phyloP scores from a whole-genome alignment of 2,329 filamentous ascomycete genomes.

The Orbilia blumenaviensis region DNA sequence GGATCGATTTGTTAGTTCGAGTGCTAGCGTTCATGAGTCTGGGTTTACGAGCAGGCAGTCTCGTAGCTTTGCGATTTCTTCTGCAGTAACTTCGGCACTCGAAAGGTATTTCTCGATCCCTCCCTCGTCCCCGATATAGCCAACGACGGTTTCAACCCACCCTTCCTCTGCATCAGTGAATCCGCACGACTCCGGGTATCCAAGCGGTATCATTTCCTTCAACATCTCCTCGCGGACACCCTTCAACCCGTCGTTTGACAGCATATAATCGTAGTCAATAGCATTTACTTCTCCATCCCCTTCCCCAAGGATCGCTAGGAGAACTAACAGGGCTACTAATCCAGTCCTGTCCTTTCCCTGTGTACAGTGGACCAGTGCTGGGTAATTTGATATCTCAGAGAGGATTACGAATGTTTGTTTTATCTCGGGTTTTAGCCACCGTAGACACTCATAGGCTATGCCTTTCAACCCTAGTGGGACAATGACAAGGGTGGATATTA shows the following conservation, averaged over 20 bases:
- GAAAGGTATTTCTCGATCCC: constrained; percentile 73
- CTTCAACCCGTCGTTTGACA: constrained; percentile 70
- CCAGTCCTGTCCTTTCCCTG: constrained; percentile 89
- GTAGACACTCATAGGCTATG: constrained; percentile 74
- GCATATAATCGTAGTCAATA: constrained; percentile 76
- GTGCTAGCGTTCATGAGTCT: no score
- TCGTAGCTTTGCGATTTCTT: constrained; percentile 18
- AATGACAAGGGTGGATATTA: constrained; percentile 77
- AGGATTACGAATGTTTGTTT: constrained; percentile 65
- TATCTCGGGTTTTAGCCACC: constrained; percentile 72
- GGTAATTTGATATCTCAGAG: constrained; percentile 66
- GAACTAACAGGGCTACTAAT: constrained; percentile 72
- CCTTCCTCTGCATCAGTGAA: constrained; percentile 74
- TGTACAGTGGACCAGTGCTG: constrained; percentile 81
- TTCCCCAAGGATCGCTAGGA: constrained; percentile 69
- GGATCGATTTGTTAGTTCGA: no score
- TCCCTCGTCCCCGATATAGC: constrained; percentile 72
- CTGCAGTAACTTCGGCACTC: constrained; percentile 67
- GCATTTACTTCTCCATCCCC: constrained; percentile 61
- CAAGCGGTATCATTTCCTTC: constrained; percentile 74
- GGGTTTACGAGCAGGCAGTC: constrained; percentile 15
- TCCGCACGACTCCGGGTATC: constrained; percentile 70
- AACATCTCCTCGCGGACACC: constrained; percentile 72
- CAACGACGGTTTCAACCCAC: constrained; percentile 70
- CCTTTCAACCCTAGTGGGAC: constrained; percentile 75